These are phyloP conservation scores for Eimeria acervulina DNA, from an alignment of 169 alveolate species.

Conservation along the genomic window DNA sequence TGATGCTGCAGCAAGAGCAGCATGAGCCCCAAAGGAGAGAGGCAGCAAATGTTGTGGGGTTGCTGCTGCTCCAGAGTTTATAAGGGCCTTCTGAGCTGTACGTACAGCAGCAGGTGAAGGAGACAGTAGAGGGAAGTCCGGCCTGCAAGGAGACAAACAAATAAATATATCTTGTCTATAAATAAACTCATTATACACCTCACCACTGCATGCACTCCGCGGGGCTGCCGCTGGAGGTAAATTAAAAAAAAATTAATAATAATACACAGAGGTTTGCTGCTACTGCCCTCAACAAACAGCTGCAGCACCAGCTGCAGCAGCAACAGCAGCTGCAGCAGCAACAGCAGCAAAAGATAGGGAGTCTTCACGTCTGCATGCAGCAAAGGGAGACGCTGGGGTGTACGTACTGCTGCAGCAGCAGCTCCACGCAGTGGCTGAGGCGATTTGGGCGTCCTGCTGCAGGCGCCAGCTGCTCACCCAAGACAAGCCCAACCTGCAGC, in stretches of 20 bases:
- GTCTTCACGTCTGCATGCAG: not conserved
- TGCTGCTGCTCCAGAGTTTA: not conserved
- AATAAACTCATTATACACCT: too few relatives aligned
- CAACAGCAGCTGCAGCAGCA: not conserved
- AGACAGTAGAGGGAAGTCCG: not conserved
- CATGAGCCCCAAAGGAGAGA: not conserved
- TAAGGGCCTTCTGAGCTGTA: slow-evolving; percentile 16
- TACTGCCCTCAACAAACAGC: too few relatives aligned
- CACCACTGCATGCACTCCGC: too few relatives aligned
- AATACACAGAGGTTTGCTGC: too few relatives aligned
- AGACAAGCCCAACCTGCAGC: slow-evolving; percentile 8
- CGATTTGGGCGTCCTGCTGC: not conserved
- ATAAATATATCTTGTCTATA: too few relatives aligned
- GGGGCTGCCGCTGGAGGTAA: too few relatives aligned
- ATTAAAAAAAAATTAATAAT: too few relatives aligned
- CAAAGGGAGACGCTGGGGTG: not conserved
- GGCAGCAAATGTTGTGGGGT: slow-evolving; percentile 30
- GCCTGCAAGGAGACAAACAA: slow-evolving; percentile 8
- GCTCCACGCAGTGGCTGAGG: not conserved
- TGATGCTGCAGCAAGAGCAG: slow-evolving; percentile 36
- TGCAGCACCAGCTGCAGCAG: not conserved
- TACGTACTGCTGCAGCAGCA: slow-evolving; percentile 18
- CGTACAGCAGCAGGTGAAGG: slow-evolving; percentile 12
- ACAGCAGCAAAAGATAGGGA: not conserved
- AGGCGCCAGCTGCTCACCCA: slow-evolving; percentile 26